phyloP scores from a whole-genome alignment of 371 early-diverging fungal genomes.

The Blakeslea trispora region DNA sequence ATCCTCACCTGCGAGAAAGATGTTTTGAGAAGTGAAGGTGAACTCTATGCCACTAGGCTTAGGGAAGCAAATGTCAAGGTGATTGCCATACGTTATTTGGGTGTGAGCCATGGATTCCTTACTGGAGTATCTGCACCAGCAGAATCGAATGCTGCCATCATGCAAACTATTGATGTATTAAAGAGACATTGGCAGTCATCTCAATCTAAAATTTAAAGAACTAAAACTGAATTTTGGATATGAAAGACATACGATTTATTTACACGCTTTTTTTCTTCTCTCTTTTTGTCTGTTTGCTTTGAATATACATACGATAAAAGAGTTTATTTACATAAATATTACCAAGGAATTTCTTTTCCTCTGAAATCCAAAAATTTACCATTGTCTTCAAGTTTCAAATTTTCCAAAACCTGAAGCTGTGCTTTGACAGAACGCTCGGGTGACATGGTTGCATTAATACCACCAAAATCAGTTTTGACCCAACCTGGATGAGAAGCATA shows the following conservation, averaged over 20 bases:
- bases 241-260: neutral
- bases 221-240: neutral
- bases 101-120: slow-evolving; percentile 18
- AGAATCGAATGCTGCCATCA: neutral
- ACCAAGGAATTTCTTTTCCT: slow-evolving; percentile 2
- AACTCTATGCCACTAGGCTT: slow-evolving; percentile 16
- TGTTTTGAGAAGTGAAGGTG: slow-evolving; percentile 12
- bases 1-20: slow-evolving; percentile 19
- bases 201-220: too few species aligned
- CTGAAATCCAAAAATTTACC: slow-evolving; percentile 9
- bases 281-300: too few species aligned
- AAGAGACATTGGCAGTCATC: neutral
- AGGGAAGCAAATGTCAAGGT: slow-evolving; percentile 12
- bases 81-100: slow-evolving; percentile 2
- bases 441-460: slow-evolving; percentile 3
- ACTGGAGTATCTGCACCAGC: neutral
- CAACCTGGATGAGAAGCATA: slow-evolving; percentile 21
- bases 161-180: neutral
- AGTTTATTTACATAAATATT: neutral
- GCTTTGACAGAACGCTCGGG: slow-evolving; percentile 12
- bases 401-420: slow-evolving; percentile 6
- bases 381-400: slow-evolving; percentile 4
- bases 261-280: too few species aligned
- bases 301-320: too few species aligned
- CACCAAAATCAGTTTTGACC: slow-evolving; percentile 23